These are phyloP conservation scores for Hymenoscyphus scutula DNA, from an alignment of 2,329 filamentous ascomycete genomes.

Conservation along the genomic window DNA sequence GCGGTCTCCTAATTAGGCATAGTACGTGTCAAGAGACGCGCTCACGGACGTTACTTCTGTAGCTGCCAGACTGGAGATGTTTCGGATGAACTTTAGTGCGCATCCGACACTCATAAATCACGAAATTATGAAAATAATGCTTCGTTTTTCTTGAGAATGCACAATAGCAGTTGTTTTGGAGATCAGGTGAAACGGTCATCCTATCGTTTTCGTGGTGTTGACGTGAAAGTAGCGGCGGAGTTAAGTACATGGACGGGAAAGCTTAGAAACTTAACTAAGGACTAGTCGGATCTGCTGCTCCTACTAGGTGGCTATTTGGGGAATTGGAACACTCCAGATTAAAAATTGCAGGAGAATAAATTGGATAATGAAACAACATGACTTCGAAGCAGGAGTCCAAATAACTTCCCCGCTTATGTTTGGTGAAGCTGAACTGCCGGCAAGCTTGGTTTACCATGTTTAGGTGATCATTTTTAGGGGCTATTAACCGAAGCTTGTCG, in stretches of 20 bases:
- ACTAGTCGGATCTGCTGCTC: no score
- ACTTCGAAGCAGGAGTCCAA: no score
- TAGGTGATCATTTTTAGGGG: neutral
- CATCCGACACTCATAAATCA: neutral
- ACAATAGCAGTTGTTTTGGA: neutral
- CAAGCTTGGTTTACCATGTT: neutral
- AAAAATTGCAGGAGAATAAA: no score
- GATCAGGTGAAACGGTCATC: neutral
- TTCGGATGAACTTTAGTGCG: conserved; percentile 1
- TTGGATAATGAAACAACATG: no score
- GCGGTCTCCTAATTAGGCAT: neutral
- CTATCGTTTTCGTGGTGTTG: neutral
- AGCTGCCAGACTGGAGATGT: neutral
- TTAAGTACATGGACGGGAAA: neutral
- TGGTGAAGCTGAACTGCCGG: no score
- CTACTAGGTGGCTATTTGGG: no score
- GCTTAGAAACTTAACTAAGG: no score
- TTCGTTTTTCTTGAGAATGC: no score
- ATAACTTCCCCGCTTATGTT: no score
- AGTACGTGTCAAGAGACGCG: neutral
- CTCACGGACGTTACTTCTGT: neutral
- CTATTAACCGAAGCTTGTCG: neutral
- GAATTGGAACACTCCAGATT: no score
- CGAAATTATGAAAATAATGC: no score
- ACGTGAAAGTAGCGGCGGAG: neutral